Evolutionary conservation across 345 rosid species (phyloP).

Genomic region (Eucalyptus sp.): DNA sequence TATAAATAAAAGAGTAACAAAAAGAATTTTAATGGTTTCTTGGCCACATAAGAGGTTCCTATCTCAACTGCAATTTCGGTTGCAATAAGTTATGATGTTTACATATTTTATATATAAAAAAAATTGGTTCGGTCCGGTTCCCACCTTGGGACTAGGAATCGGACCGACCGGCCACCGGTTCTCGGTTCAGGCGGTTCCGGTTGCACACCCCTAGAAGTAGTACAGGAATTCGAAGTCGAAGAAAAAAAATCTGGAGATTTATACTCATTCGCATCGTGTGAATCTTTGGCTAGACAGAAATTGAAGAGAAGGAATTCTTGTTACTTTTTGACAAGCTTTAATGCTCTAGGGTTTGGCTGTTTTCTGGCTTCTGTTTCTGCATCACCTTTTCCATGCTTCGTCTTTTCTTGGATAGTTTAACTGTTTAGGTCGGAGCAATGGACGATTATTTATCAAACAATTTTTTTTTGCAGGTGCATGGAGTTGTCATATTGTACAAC

Average conservation of each 20-base stretch:
- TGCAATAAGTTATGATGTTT: no score
- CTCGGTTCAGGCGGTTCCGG: no score
- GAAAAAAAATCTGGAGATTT: background rate
- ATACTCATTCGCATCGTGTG: background rate
- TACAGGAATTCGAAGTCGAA: background rate
- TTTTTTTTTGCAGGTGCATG: conserved; percentile 37
- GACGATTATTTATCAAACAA: background rate
- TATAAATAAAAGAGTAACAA: no score
- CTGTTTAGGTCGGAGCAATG: background rate
- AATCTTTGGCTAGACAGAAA: background rate
- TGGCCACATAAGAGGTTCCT: no score
- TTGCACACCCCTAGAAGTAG: background rate
- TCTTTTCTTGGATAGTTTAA: background rate
- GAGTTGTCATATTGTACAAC: conserved; percentile 66
- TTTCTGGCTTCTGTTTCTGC: background rate
- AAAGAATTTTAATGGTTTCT: no score
- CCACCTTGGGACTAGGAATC: no score
- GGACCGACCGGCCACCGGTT: no score
- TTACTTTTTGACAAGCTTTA: background rate
- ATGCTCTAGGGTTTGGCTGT: background rate
- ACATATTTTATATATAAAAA: no score
- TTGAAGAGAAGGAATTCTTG: background rate
- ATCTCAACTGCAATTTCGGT: no score
- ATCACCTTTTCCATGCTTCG: background rate
- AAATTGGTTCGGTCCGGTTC: no score